phyloP scores from a whole-genome alignment of 371 early-diverging fungal species.

The Apophysomyces variabilis region DNA sequence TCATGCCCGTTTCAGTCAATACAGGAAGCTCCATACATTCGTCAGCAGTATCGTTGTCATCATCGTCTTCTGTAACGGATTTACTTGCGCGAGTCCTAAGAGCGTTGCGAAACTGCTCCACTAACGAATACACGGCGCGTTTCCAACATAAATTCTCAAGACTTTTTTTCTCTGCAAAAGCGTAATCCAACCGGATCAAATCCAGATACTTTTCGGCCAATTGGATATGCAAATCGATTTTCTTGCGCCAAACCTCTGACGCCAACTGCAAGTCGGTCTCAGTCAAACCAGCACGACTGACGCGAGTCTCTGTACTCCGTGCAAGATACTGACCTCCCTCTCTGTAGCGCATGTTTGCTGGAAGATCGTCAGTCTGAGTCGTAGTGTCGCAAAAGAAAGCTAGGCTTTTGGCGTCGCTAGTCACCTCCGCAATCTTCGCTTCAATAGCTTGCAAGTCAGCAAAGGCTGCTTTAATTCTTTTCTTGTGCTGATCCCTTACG shows the following conservation, averaged over 20 bases:
- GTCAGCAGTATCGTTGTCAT: constrained; percentile 13
- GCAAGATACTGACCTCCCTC: background rate
- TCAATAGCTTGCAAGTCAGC: constrained; percentile 36
- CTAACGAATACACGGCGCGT: constrained; percentile 62
- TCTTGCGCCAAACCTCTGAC: constrained; percentile 37
- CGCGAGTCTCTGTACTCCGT: background rate
- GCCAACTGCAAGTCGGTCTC: constrained; percentile 30
- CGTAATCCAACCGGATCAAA: constrained; percentile 54
- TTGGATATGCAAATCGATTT: constrained; percentile 39
- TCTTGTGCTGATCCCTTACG: constrained; percentile 17
- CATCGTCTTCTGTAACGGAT: constrained; percentile 17
- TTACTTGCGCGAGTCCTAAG: constrained; percentile 31
- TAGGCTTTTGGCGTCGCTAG: constrained; percentile 15
- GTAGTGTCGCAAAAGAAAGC: constrained; percentile 16
- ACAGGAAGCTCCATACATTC: constrained; percentile 10
- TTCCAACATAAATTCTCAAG: constrained; percentile 71
- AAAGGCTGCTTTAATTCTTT: constrained; percentile 28
- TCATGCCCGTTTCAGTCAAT: constrained; percentile 17
- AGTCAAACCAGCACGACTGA: constrained; percentile 5
- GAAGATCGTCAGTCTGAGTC: background rate
- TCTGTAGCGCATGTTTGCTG: background rate
- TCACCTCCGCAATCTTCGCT: constrained; percentile 25
- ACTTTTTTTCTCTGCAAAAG: constrained; percentile 61
- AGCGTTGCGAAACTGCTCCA: constrained; percentile 62
- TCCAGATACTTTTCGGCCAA: constrained; percentile 57